Percentiles rank a stretch among this genome's conserved stretches.
Evolutionary conservation across 2,329 filamentous ascomycete genomes (phyloP).

Genomic region (Colletotrichum scovillei): DNA sequence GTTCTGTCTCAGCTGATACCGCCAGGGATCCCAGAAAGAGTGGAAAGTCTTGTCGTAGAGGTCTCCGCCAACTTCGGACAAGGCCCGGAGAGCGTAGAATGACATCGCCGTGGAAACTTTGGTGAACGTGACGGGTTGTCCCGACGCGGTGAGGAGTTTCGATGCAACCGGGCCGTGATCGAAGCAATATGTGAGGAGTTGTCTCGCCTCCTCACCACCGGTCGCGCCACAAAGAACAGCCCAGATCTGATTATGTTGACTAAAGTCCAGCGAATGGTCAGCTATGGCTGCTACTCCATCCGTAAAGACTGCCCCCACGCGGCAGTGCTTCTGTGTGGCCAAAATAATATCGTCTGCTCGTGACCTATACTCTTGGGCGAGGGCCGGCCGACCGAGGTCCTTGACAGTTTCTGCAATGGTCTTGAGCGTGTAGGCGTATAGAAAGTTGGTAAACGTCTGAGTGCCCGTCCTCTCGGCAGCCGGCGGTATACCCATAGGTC

Average conservation of each 20-base stretch:
- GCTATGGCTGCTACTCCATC: constrained; percentile 46
- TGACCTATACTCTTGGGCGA: background rate
- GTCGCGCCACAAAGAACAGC: constrained; percentile 47
- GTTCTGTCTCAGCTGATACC: constrained; percentile 24
- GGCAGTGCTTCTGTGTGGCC: background rate
- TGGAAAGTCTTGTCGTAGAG: constrained; percentile 36
- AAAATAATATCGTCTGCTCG: background rate
- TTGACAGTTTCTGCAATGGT: constrained; percentile 46
- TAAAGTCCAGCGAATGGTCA: constrained; percentile 42
- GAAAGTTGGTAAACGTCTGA: constrained; percentile 42
- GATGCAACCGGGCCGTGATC: background rate
- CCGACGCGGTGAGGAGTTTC: background rate
- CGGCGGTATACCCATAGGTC: constrained; percentile 49
- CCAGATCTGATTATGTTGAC: constrained; percentile 51
- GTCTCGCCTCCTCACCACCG: constrained; percentile 27
- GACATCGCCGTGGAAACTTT: constrained; percentile 35
- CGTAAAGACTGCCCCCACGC: background rate
- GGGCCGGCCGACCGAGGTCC: constrained; percentile 45
- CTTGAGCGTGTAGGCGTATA: constrained; percentile 51
- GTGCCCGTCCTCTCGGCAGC: constrained; percentile 48
- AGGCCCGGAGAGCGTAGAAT: constrained; percentile 36
- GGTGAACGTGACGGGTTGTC: constrained; percentile 17
- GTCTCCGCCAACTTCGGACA: constrained; percentile 18
- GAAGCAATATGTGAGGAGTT: constrained; percentile 24
- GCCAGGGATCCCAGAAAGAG: constrained; percentile 37